These are phyloP conservation scores for Backusella macrospora DNA, from an alignment of 192 early-diverging fungal genomes.

Conservation along the genomic window DNA sequence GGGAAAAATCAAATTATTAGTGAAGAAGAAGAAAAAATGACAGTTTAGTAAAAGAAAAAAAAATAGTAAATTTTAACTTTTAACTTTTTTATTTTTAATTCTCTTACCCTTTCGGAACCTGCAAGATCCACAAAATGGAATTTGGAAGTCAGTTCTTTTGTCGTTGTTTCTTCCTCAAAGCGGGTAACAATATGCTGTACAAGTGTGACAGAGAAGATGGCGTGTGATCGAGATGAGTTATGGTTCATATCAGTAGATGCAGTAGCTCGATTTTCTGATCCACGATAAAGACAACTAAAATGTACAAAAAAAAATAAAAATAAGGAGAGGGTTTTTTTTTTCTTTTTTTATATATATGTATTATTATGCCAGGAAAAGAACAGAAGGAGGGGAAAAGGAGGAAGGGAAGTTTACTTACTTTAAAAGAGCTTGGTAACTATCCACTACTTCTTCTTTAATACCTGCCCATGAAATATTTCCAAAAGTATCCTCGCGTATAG, in stretches of 20 bases:
- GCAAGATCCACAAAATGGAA: slow-evolving; percentile 99
- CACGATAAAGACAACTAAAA: slow-evolving; percentile 55
- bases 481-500: slow-evolving; percentile 77
- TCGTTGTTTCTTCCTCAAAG: slow-evolving; percentile 37
- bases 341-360: too few relatives aligned
- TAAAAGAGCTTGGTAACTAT: slow-evolving; percentile 61
- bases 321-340: slow-evolving; percentile 21
- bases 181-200: slow-evolving; percentile 64
- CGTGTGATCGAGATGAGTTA: slow-evolving; percentile 94
- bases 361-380: not conserved
- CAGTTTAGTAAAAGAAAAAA: not conserved
- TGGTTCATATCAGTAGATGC: slow-evolving; percentile 97
- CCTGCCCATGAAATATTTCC: slow-evolving; percentile 88
- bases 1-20: not conserved
- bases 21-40: not conserved
- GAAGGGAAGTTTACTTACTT: slow-evolving; percentile 36
- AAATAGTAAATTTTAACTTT: not conserved
- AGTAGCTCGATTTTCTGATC: slow-evolving; percentile 67
- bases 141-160: slow-evolving; percentile 51
- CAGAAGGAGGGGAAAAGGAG: not conserved
- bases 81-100: too few relatives aligned
- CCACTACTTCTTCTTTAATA: slow-evolving; percentile 77
- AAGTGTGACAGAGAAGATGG: slow-evolving; percentile 92
- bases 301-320: slow-evolving; percentile 17
- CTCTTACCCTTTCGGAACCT: slow-evolving; percentile 82